Percentiles rank a stretch among this genome's conserved stretches.
Evolutionary conservation across 106 monocot species (phyloP).

Genomic region (Platanthera guangdongensis): DNA sequence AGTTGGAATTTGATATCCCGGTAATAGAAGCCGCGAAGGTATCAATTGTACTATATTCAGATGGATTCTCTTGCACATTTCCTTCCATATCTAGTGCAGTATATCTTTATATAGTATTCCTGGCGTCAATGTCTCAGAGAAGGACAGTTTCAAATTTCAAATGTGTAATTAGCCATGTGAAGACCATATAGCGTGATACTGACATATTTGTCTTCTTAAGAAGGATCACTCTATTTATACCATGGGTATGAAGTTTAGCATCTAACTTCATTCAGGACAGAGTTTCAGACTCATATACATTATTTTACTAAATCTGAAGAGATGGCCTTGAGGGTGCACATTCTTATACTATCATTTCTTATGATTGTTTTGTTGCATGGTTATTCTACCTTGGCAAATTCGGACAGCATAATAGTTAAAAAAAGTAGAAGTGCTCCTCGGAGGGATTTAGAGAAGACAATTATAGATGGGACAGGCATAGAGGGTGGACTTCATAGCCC

Average conservation of each 20-base stretch:
- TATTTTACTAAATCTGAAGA: neutral
- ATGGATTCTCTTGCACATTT: neutral
- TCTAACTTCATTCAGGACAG: neutral
- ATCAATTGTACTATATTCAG: neutral
- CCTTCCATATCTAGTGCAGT: neutral
- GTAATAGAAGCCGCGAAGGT: neutral
- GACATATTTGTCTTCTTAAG: neutral
- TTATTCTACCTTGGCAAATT: conserved; percentile 17
- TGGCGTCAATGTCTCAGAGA: neutral
- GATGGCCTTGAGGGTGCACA: conserved; percentile 18
- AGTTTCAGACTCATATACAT: neutral
- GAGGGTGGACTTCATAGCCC: conserved; percentile 34
- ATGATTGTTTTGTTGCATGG: conserved; percentile 17
- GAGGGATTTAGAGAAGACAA: conserved; percentile 36
- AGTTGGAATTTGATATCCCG: neutral
- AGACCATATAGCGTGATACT: neutral
- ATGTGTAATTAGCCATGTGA: neutral
- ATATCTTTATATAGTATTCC: neutral
- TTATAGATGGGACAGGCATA: conserved; percentile 59
- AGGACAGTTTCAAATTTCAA: neutral
- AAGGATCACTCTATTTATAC: neutral
- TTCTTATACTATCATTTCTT: conserved; percentile 14
- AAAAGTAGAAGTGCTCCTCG: conserved; percentile 44
- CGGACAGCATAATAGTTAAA: conserved; percentile 28
- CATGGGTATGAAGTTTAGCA: neutral